A percentile compares a stretch with the other conserved stretches of the same genome.
These are phyloP conservation scores for Podosphaera fusca DNA, from an alignment of 2,329 filamentous ascomycete species.

Conservation along the genomic window DNA sequence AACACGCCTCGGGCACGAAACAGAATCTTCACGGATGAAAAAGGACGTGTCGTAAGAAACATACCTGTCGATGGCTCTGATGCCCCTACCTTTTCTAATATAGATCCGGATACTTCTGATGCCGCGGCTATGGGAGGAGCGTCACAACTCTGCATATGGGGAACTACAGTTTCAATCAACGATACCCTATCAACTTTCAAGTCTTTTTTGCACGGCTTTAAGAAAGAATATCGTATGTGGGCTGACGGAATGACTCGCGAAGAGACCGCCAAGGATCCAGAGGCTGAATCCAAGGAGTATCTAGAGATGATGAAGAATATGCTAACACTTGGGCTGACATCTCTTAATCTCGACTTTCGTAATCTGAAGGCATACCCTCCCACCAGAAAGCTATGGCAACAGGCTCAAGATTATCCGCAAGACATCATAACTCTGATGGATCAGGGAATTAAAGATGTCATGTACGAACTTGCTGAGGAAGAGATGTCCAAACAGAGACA, in stretches of 20 bases:
- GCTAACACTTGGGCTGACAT: slow-evolving; percentile 62
- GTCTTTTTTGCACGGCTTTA: slow-evolving; percentile 80
- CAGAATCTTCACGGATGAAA: slow-evolving; percentile 32
- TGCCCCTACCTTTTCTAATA: slow-evolving; percentile 34
- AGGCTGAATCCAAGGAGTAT: slow-evolving; percentile 62
- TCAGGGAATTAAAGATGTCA: slow-evolving; percentile 75
- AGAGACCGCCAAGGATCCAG: slow-evolving; percentile 44
- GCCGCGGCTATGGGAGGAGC: slow-evolving; percentile 68
- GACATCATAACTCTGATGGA: slow-evolving; percentile 96
- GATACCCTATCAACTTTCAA: slow-evolving; percentile 76
- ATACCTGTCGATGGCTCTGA: slow-evolving; percentile 29
- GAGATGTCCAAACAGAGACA: slow-evolving; percentile 48
- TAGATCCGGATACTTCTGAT: slow-evolving; percentile 71
- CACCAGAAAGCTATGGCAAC: slow-evolving; percentile 85
- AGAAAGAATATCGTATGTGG: slow-evolving; percentile 83
- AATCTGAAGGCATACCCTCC: slow-evolving; percentile 85
- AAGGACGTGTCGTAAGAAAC: slow-evolving; percentile 33
- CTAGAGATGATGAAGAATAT: slow-evolving; percentile 71
- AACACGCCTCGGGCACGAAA: slow-evolving; percentile 28
- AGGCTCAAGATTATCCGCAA: slow-evolving; percentile 79
- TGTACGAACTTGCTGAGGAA: slow-evolving; percentile 68
- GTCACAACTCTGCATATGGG: slow-evolving; percentile 75
- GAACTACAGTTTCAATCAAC: slow-evolving; percentile 83
- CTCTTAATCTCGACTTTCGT: slow-evolving; percentile 67
- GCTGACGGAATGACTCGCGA: slow-evolving; percentile 62